Evolutionary conservation across 1,284 basidiomycete species (phyloP).

Genomic region (Sanghuangporus baumii): DNA sequence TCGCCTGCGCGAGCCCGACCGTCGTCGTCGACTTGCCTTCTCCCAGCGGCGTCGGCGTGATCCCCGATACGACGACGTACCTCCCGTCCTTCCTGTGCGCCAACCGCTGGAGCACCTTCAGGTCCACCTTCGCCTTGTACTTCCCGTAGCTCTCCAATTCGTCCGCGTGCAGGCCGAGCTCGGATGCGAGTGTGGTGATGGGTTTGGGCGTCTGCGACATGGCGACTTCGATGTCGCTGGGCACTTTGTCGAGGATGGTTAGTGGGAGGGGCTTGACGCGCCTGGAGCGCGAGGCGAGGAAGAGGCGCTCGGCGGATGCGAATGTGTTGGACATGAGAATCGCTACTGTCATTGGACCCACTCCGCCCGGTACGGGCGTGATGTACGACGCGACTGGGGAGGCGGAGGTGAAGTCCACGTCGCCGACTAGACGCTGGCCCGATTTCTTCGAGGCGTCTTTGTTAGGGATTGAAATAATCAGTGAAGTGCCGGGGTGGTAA

Average conservation of each 20-base stretch:
- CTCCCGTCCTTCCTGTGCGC: constrained; percentile 88
- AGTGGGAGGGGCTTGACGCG: constrained; percentile 79
- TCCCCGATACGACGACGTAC: constrained; percentile 95
- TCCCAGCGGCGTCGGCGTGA: constrained; percentile 96
- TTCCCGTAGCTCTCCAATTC: constrained; percentile 95
- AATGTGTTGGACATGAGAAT: constrained; percentile 97
- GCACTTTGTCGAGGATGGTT: constrained; percentile 78
- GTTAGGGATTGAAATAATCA: not conserved
- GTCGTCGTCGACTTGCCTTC: constrained; percentile 99
- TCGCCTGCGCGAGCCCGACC: constrained; percentile 93
- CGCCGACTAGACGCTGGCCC: constrained; percentile 93
- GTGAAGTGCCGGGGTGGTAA: constrained; percentile 2
- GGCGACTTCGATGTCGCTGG: constrained; percentile 95
- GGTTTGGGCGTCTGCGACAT: constrained; percentile 93
- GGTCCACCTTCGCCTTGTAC: constrained; percentile 97
- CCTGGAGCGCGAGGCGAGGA: constrained; percentile 59
- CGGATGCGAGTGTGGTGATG: constrained; percentile 76
- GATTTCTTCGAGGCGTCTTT: constrained; percentile 88
- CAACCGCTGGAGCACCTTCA: constrained; percentile 83
- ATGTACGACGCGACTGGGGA: constrained; percentile 79
- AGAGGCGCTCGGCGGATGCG: constrained; percentile 77
- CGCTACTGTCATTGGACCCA: constrained; percentile 99
- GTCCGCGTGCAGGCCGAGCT: constrained; percentile 83
- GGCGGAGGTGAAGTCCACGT: constrained; percentile 86
- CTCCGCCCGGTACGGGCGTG: constrained; percentile 97